Conservation (phyloP, 352 stramenopile species). For the Globisporangium acanthophoron region DNA sequence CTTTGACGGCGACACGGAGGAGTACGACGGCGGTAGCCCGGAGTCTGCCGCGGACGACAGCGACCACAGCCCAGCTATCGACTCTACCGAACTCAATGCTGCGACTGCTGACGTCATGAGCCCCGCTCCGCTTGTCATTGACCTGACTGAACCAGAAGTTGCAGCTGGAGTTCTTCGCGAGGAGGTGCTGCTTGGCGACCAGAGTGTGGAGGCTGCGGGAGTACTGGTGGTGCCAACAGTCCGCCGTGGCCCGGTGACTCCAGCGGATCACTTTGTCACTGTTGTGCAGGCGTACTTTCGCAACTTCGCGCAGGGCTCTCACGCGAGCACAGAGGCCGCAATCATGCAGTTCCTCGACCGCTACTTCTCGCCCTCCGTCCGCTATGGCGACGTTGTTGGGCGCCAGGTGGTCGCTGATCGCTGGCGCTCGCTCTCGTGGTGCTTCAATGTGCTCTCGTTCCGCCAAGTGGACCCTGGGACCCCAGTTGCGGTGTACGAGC, state of each 20-base stretch:
- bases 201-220: neutral
- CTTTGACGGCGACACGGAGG: constrained; percentile 9
- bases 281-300: constrained; percentile 10
- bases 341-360: constrained; percentile 5
- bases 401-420: constrained; percentile 11
- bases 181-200: neutral
- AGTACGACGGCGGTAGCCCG: neutral
- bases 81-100: neutral
- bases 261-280: constrained; percentile 8
- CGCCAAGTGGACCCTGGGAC: neutral
- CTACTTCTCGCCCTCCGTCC: constrained; percentile 7
- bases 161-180: neutral
- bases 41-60: neutral
- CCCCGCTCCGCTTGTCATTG: neutral
- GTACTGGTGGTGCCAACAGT: neutral
- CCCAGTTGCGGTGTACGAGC: constrained; percentile 6
- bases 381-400: constrained; percentile 4
- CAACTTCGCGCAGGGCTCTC: constrained; percentile 5
- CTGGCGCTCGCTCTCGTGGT: constrained; percentile 17
- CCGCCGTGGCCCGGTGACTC: constrained; percentile 8
- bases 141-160: neutral
- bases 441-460: constrained; percentile 13
- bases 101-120: neutral
- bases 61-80: neutral
- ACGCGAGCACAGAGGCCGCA: constrained; percentile 1